Conservation (phyloP, 2,329 filamentous ascomycete genomes). For the Aureobasidium sp. region DNA sequence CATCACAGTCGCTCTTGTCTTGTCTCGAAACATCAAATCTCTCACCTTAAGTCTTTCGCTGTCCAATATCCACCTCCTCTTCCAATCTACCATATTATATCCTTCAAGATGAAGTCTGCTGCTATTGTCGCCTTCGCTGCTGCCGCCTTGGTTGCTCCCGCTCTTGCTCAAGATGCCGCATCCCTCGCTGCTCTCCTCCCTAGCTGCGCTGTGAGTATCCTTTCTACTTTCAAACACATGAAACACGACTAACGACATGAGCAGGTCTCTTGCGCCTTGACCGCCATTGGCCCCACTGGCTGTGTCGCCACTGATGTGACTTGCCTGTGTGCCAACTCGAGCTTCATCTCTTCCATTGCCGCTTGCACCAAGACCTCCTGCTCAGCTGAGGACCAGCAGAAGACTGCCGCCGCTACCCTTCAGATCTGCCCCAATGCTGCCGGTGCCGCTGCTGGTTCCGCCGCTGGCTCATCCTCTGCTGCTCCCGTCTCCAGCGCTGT, state of each 20-base stretch:
- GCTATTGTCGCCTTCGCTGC: neutral
- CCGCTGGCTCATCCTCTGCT: neutral
- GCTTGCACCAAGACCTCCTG: neutral
- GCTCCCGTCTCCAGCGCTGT: neutral
- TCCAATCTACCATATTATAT: neutral
- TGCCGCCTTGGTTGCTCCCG: neutral
- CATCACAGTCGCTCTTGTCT: neutral
- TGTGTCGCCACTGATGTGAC: neutral
- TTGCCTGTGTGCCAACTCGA: neutral
- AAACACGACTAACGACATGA: no score
- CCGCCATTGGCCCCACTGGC: neutral
- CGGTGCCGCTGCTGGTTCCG: neutral
- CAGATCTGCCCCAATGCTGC: neutral
- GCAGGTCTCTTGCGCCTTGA: neutral
- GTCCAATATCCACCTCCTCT: neutral
- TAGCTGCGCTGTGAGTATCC: neutral
- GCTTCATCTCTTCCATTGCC: neutral
- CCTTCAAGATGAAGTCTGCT: neutral
- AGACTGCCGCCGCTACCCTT: neutral
- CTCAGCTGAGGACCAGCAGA: neutral
- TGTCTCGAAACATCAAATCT: neutral
- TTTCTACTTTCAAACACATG: neutral
- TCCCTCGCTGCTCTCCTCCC: neutral
- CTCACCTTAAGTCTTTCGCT: neutral
- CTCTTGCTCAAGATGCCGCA: neutral